Base-by-base conservation (phyloP, 2,329 filamentous ascomycete genomes). In the Venturia nashicola region DNA sequence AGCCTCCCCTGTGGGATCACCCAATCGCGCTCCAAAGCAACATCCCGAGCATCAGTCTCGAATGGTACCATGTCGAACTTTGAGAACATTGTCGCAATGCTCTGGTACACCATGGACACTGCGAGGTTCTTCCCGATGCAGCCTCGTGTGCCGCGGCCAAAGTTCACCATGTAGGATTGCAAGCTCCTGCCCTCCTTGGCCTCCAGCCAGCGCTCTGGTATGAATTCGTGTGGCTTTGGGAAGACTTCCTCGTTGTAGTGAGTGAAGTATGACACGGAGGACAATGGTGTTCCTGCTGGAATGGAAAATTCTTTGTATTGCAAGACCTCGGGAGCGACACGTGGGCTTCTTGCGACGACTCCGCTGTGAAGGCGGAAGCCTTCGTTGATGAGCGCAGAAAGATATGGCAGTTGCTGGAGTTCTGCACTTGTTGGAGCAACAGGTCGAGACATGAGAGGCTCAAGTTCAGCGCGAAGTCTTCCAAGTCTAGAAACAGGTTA, bases 341-440 rank as follows among this genome's bases (percentile, higher is more conserved):
- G 42, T 40, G 61, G 61, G 12, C 39, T 36, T 55, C 61, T 34
- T 8, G 61, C 46, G 14, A 44, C 27, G 20, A 62, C 46, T 20
- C 61, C 61, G 23, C 27, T 34, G 65, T 76, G 77, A 54, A 83
- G 70, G 12, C 81, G 75, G 1, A 83, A 74, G 2, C 74, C 76
- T 74, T 83, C 81, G 61, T 76, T 78, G 48, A 83, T 70, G 2
- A 82, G 78, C 0, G 75, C 79, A 18, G 76, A 74, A 5, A 83
- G 76, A 66, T 80, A 82, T 0, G 76, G 73, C 4, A 80, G 70
- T 32, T 20, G 55, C 18, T 43, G 55, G 18, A 43, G 55, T 14
- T 51, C 20, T 11, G 46, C 46, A 27, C 20, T 51, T 32, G 46
- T 27, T 27, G 46, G 7, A 27, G 46, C 46, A 32, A 12, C 1